Percentiles rank a stretch among this genome's conserved stretches.
Evolutionary conservation across 306 rosid genomes (phyloP).

Genomic region (Begonia masoniana): DNA sequence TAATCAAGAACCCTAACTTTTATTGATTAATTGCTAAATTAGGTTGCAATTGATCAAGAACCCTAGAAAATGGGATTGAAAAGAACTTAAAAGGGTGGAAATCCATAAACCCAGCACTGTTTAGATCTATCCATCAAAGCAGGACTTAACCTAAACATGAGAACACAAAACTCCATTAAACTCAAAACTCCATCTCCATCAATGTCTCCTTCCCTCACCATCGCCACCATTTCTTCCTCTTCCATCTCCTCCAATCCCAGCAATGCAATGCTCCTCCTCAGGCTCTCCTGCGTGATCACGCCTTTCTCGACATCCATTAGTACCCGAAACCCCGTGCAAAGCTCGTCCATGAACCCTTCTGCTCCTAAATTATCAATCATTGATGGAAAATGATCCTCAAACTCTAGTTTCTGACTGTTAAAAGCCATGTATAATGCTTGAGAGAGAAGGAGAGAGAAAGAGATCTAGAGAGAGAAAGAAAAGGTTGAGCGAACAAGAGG

Average conservation of each 20-base stretch:
- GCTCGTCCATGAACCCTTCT: constrained; percentile 67
- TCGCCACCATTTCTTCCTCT: constrained; percentile 51
- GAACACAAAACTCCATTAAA: constrained; percentile 76
- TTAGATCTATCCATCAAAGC: constrained; percentile 43
- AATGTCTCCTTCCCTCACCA: constrained; percentile 72
- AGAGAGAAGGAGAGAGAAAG: too few relatives aligned
- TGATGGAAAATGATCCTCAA: constrained; percentile 56
- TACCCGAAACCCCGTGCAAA: constrained; percentile 49
- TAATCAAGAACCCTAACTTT: too few relatives aligned
- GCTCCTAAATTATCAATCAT: constrained; percentile 63
- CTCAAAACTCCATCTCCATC: constrained; percentile 69
- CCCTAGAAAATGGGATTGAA: too few relatives aligned
- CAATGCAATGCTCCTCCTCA: constrained; percentile 55
- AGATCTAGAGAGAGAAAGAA: too few relatives aligned
- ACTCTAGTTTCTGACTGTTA: constrained; percentile 13
- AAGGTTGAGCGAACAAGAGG: too few relatives aligned
- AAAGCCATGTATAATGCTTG: too few relatives aligned
- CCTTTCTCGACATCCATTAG: constrained; percentile 53
- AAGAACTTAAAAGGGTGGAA: too few relatives aligned
- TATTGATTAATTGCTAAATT: too few relatives aligned
- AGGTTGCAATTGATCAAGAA: too few relatives aligned
- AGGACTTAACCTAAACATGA: constrained; percentile 83
- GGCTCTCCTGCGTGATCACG: constrained; percentile 63
- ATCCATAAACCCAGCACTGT: neutral
- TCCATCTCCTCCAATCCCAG: constrained; percentile 63